Base-by-base conservation (phyloP, 139 green algal species). In the Chlamydomonas incerta region DNA sequence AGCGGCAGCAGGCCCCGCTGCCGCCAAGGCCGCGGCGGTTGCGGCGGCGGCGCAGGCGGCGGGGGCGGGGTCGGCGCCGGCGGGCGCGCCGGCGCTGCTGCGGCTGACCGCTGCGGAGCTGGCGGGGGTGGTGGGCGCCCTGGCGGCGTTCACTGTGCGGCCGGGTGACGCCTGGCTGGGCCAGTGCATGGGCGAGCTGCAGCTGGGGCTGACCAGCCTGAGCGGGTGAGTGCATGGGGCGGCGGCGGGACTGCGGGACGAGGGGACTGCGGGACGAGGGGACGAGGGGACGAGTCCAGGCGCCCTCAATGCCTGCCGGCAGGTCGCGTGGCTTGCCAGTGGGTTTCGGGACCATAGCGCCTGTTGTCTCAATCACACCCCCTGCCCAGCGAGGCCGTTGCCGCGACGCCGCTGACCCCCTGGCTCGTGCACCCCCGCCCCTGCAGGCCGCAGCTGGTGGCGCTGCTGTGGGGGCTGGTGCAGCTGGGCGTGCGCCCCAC, bases 381-480 rank as follows among this genome's bases (percentile, higher is more conserved):
- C n/a, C n/a, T n/a, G n/a, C n/a, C n/a, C n/a, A n/a, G n/a, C n/a
- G n/a, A n/a, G n/a, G n/a, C n/a, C n/a, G n/a, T n/a, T n/a, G n/a
- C n/a, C n/a, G n/a, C n/a, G n/a, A n/a, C n/a, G n/a, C n/a, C n/a
- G n/a, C n/a, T n/a, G n/a, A n/a, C n/a, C n/a, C n/a, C n/a, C n/a
- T n/a, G n/a, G n/a, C n/a, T n/a, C n/a, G n/a, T n/a, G n/a, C n/a
- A n/a, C n/a, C n/a, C n/a, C n/a, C n/a, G n/a, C n/a, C n/a, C n/a
- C n/a, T n/a, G n/a, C 41, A 50, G 41, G 1, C 26, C 60, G 60
- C 60, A 72, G 26, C 75, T 82, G 28, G 60, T 62, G 11, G 21
- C 34, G 75, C 35, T 82, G 60, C 75, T 82, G 58, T 73, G 75
- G 60, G 75, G 50, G 5, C 75, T 82, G 75, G 75, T 82, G 60